Conservation (phyloP, 2,329 filamentous ascomycete genomes). For the Botrytis hyacinthi region DNA sequence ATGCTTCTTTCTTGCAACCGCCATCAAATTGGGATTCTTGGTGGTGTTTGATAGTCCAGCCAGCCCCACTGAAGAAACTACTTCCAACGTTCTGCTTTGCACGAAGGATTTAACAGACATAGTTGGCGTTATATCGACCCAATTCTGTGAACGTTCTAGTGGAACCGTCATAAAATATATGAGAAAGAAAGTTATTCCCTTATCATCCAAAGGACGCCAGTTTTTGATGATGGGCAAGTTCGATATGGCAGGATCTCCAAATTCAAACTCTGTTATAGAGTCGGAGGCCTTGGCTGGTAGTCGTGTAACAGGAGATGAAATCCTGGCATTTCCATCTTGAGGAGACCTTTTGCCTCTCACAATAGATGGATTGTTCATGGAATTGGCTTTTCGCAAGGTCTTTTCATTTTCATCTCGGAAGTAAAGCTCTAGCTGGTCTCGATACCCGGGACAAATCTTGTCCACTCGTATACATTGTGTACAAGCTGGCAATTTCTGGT, state of each 20-base stretch:
- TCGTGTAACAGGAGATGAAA: background rate
- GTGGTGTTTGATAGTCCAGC: conserved; percentile 48
- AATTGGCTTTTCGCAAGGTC: conserved; percentile 50
- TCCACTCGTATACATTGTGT: conserved; percentile 54
- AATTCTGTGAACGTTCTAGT: background rate
- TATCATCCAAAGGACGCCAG: conserved; percentile 20
- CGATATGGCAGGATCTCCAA: background rate
- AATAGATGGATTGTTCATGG: background rate
- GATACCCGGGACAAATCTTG: conserved; percentile 52
- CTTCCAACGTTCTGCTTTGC: conserved; percentile 36
- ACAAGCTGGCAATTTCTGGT: conserved; percentile 50
- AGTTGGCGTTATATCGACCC: conserved; percentile 32
- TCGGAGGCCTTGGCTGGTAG: background rate
- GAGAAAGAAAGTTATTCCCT: conserved; percentile 32
- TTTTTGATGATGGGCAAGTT: background rate
- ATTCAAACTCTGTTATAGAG: background rate
- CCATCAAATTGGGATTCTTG: conserved; percentile 42
- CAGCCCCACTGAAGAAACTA: conserved; percentile 53
- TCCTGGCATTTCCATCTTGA: background rate
- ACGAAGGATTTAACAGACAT: background rate
- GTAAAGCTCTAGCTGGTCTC: conserved; percentile 55
- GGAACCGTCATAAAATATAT: conserved; percentile 26
- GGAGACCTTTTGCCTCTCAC: no score
- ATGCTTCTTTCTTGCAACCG: conserved; percentile 51
- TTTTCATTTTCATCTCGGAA: conserved; percentile 56